A percentile compares a stretch with the other conserved stretches of the same genome.
Evolutionary conservation across 2,329 filamentous ascomycete genomes (phyloP).

Genomic region (Pseudofabraea citricarpa): DNA sequence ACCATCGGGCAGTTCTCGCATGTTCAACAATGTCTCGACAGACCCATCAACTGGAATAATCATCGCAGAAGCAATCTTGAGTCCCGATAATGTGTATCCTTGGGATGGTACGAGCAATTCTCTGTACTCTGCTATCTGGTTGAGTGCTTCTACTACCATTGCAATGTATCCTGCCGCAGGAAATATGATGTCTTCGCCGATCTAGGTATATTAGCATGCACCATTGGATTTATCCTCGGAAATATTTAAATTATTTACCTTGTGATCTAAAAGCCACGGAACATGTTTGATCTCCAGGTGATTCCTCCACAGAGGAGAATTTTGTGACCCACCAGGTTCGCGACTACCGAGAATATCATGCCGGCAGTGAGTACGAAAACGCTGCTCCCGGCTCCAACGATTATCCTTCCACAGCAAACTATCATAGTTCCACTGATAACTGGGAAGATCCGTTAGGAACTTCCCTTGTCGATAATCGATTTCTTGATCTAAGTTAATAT

Average conservation of each 20-base stretch:
- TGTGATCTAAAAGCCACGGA: constrained; percentile 36
- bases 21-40: neutral
- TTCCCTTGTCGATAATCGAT: neutral
- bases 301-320: constrained; percentile 13
- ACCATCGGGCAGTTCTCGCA: neutral
- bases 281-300: constrained; percentile 31
- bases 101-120: neutral
- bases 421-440: constrained; percentile 45
- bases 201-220: too few species aligned
- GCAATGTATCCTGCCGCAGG: constrained; percentile 42
- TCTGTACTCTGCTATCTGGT: constrained; percentile 2
- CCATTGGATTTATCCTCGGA: too few species aligned
- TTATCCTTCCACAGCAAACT: constrained; percentile 45
- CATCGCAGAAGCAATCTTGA: neutral
- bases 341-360: constrained; percentile 34
- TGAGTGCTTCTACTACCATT: constrained; percentile 41
- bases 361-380: constrained; percentile 27
- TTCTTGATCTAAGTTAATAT: neutral
- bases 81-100: neutral
- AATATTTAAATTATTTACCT: constrained; percentile 41
- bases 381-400: constrained; percentile 37
- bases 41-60: neutral
- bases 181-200: too few species aligned
- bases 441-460: constrained; percentile 28
- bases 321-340: constrained; percentile 16